Base-by-base conservation (phyloP, 2,329 filamentous ascomycete genomes). In the Geosmithia morbida region DNA sequence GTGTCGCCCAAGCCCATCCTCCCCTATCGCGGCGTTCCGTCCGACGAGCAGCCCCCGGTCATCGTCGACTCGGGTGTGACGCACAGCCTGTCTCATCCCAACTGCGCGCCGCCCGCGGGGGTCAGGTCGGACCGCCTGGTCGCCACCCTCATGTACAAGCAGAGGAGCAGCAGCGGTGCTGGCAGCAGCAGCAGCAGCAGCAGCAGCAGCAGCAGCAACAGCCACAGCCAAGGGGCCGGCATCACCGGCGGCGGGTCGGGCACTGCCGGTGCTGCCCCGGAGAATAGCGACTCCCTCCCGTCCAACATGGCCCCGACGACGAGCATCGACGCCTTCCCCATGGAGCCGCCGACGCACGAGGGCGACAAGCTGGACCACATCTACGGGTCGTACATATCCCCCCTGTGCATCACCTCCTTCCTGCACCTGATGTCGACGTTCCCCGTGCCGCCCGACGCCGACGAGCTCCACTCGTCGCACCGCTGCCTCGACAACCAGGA, bases 381-480 rank as follows among this genome's bases (percentile, higher is more conserved):
- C 17, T 83, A 83, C 54, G 79, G 79, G 51, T 79, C 75, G 18
- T 79, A 79, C 56, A 73, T 82, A 57, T 81, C 77, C 17, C 76
- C 78, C 6, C 67, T 82, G 50, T 82, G 79, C 63, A 72, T 81
- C 51, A 77, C 77, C 10, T 78, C 77, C 14, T 83, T 83, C 59
- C 68, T 83, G 19, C 77, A 81, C 56, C 71, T 83, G 50, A 80
- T 82, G 71, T 76, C 76, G 18, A 71, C 69, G 18, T 79, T 82
- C 50, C 78, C 78, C 13, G 65, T 75, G 18, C 71, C 72, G 1
- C 61, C 64, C 11, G 74, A 68, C 41, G 67, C 68, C n/a, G 63
- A 65, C 41, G 70, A 77, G 55, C 65, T 77, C 48, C 70, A 70
- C 50, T 81, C 77, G 26, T 77, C 77, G 43, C 79, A 83, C 55